A percentile compares a stretch with the other conserved stretches of the same genome.
phyloP scores from a whole-genome alignment of 2,329 filamentous ascomycete genomes.

The Pseudogymnoascus pannorum region DNA sequence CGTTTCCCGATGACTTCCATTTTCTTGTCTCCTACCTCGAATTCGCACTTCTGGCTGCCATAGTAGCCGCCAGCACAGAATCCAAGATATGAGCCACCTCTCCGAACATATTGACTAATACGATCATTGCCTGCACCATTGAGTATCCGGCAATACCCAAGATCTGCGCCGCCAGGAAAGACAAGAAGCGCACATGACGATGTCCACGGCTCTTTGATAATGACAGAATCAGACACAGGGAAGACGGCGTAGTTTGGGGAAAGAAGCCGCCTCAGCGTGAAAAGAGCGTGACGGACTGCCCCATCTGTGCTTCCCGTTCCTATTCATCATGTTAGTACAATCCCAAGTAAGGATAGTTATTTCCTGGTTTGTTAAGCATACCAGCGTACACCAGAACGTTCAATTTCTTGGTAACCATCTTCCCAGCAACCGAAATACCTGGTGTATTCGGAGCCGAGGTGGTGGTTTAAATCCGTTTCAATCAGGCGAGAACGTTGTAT shows the following conservation, averaged over 20 bases:
- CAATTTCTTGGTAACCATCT: conserved; percentile 61
- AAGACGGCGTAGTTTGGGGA: conserved; percentile 91
- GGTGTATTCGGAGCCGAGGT: background rate
- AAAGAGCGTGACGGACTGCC: conserved; percentile 83
- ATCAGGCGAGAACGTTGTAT: conserved; percentile 9
- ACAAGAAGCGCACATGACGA: conserved; percentile 82
- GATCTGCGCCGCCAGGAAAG: conserved; percentile 87
- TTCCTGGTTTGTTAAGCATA: conserved; percentile 34
- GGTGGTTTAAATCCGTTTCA: background rate
- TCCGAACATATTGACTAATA: conserved; percentile 78
- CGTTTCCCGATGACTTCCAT: conserved; percentile 81
- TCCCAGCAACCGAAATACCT: background rate
- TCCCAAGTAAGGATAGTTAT: background rate
- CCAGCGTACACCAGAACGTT: conserved; percentile 93
- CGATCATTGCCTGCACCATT: conserved; percentile 82
- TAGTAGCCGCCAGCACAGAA: conserved; percentile 96
- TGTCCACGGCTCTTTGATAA: conserved; percentile 89
- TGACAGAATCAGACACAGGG: conserved; percentile 66
- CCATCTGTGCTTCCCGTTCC: conserved; percentile 80
- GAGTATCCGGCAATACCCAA: conserved; percentile 80
- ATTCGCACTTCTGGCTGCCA: conserved; percentile 73
- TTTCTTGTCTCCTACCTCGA: conserved; percentile 73
- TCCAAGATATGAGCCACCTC: conserved; percentile 79
- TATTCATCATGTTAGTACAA: conserved; percentile 29
- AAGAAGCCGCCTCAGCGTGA: conserved; percentile 76